These are phyloP conservation scores for Nannizziopsis barbatae DNA, from an alignment of 2,329 filamentous ascomycete genomes.

Conservation along the genomic window DNA sequence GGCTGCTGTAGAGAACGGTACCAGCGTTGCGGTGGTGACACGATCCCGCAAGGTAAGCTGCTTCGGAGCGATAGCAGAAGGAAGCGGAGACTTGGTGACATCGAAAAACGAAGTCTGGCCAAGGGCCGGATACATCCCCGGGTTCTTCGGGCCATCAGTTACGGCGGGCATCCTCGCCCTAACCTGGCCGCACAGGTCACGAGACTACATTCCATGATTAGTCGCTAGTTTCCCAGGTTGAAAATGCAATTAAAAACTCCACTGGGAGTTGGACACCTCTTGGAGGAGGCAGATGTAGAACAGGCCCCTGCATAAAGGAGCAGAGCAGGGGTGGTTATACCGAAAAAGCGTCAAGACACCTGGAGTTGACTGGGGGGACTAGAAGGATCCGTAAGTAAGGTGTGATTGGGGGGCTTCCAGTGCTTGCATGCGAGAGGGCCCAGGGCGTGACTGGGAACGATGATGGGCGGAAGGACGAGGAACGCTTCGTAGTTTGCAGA, in stretches of 20 bases:
- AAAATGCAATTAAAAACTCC: neutral
- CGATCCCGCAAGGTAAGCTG: constrained; percentile 75
- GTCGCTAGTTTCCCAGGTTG: constrained; percentile 6
- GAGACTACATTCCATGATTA: constrained; percentile 16
- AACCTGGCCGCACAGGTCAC: constrained; percentile 15
- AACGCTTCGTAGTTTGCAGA: constrained; percentile 19
- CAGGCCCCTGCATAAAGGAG: neutral
- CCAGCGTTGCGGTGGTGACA: constrained; percentile 69
- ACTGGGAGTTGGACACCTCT: neutral
- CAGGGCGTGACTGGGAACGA: neutral
- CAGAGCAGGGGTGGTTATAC: constrained; percentile 6
- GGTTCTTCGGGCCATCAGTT: constrained; percentile 62
- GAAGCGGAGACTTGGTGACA: constrained; percentile 51
- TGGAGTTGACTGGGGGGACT: neutral
- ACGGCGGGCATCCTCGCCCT: constrained; percentile 56
- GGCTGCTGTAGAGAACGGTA: constrained; percentile 66
- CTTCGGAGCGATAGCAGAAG: constrained; percentile 56
- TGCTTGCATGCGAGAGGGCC: constrained; percentile 2
- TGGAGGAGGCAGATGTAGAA: neutral
- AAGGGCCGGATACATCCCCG: constrained; percentile 59
- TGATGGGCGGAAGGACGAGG: constrained; percentile 12
- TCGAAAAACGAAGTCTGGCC: constrained; percentile 56
- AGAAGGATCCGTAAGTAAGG: neutral
- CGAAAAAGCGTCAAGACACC: neutral
- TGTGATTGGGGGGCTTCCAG: constrained; percentile 1